Evolutionary conservation across 208 protist genomes (phyloP).

Genomic region (Acanthamoeba castellanii): DNA sequence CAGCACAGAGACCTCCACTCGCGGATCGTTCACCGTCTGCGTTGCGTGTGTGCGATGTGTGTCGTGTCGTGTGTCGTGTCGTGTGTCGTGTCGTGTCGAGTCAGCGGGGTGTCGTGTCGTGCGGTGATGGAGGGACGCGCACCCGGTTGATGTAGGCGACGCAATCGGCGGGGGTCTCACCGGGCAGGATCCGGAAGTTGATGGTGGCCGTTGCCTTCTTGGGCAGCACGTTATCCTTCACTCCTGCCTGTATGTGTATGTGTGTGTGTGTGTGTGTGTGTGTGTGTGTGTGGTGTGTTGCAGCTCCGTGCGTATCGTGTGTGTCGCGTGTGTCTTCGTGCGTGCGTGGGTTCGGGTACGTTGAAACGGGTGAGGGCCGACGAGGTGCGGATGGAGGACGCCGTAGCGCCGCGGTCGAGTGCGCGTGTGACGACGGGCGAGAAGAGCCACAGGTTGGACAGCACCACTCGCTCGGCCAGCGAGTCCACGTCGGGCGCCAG

Average conservation of each 20-base stretch:
- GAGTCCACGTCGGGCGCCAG: slow-evolving; percentile 23
- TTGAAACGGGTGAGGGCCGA: slow-evolving; percentile 38
- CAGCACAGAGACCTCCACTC: slow-evolving; percentile 39
- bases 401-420: not conserved
- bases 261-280: too few species aligned
- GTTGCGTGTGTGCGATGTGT: not conserved
- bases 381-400: not conserved
- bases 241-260: slow-evolving; percentile 27
- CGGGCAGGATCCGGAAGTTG: slow-evolving; percentile 76
- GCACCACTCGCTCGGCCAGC: slow-evolving; percentile 14
- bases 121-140: not conserved
- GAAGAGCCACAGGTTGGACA: slow-evolving; percentile 16
- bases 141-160: slow-evolving; percentile 15
- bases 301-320: too few species aligned
- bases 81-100: not conserved
- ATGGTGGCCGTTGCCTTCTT: slow-evolving; percentile 73
- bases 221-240: slow-evolving; percentile 76
- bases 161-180: slow-evolving; percentile 29
- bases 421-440: not conserved
- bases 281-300: too few species aligned
- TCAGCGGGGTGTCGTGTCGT: not conserved
- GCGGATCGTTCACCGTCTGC: slow-evolving; percentile 65
- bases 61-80: not conserved
- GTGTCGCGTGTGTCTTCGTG: too few species aligned
- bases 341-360: not conserved